Base-by-base conservation (phyloP, 2,329 filamentous ascomycete genomes). In the Diaporthe citriasiana region DNA sequence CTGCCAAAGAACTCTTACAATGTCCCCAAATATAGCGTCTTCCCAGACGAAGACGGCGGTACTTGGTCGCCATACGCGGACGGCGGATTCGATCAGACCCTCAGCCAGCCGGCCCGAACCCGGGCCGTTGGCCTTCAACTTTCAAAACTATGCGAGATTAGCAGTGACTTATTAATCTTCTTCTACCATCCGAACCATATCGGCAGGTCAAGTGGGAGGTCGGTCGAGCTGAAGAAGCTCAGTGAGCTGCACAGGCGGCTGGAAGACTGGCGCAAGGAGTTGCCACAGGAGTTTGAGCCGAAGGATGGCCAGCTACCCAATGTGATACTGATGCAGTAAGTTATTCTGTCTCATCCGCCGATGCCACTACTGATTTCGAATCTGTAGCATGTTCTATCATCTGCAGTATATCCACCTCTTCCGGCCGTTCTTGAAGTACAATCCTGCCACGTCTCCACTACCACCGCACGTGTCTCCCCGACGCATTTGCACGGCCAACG, bases 321-420 rank as follows among this genome's bases (percentile, higher is more conserved):
- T 78, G 93, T 97, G 27, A 88, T 92, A 42, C 82, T 92, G 60
- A 90, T 91, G 84, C 96, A 98, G 95, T 98, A 90, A 90, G 95
- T 90, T 9, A 72, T 57, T 17, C 12, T 9, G 57, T 45, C 25
- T 33, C 33, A 35, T 25, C 47, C 27, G 17, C 27, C 15, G 5
- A 17, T 57, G 30, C 6, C n/a, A 35, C 17, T 33, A 13, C 68
- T 73, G 51, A 72, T 56, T 15, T 22, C 7, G n/a, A 30, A 25
- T 7, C 10, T 4, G 12, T 79, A 98, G 95, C 85, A 98, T 98
- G 95, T 98, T 98, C 84, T 98, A 96, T 82, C 95, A 98, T 80
- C 89, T 98, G 0, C 91, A 98, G 60, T 97, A 97, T 81, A 97
- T 98, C 75, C 95, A 98, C 80, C 91, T 98, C 6, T 98, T 98